Base-by-base conservation (phyloP, 805 yeast species). In the Cyberlindnera mycetangii region DNA sequence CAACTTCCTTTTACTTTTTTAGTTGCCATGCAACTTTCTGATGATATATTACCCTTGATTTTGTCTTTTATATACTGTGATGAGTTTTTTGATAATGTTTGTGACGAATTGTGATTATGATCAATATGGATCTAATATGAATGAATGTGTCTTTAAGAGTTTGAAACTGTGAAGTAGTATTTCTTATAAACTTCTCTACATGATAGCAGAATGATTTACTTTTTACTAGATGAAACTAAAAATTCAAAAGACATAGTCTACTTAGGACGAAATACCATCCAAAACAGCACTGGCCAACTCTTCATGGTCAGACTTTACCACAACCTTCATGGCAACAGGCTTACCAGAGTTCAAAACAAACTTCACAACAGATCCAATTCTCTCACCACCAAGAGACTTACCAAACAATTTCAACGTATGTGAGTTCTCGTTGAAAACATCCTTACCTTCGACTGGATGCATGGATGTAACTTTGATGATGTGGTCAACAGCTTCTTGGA, bases 371-470 rank as follows among this genome's bases (percentile, higher is more conserved):
- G 68, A 74, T 36, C 67, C 74, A 39, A 71, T 68, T 52, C 65
- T 69, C 52, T 57, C 80, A 61, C 69, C 84, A 67, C 34, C 65
- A 48, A 70, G 64, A 17, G 55, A 80, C 69, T 85, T 85, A 60
- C 97, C 98, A 59, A 75, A 86, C 57, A 89, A 69, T 69, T 89
- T 89, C 68, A 93, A 73, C 11, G 78, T 71, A 62, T 90, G 97
- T 17, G 75, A 58, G 7, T 70, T 64, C 37, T 57, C 74, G 44
- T 57, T 70, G 19, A 80, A 64, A 51, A 78, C 84, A 43, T 68
- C 65, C 31, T 79, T 75, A 18, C 86, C 87, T 51, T 86, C 95
- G 58, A 87, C 70, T 27, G 97, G 81, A 70, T 78, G 67, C 75
- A 86, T 75, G 32, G 81, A 75, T 51, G 89, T 75, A 24, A 67